Evolutionary conservation across 352 stramenopile genomes (phyloP), one percentile per base, ranked within the genome.

Genomic region (Pythium phragmitis): DNA sequence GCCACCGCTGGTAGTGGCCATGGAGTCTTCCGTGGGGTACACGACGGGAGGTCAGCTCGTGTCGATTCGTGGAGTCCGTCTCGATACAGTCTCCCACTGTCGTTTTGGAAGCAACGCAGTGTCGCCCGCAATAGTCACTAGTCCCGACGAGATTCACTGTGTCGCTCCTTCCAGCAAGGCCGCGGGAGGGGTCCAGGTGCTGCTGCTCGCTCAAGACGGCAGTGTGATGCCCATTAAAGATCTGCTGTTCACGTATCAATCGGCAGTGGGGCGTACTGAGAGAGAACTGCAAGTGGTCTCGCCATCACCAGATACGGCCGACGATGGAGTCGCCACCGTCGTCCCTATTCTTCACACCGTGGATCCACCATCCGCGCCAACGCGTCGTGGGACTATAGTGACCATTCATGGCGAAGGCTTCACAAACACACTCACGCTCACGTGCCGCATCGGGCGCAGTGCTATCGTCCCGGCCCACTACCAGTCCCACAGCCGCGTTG

Each of bases 351-450:
- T 82, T 26, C 46, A 30, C 1, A 34, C 41, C 21, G 48, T 74
- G n/a, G 14, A 41, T 2, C 67, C 67, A 16, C 3, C 8, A 4
- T 54, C 59, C 45, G 67, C 16, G 16, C 71, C 49, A 33, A 68
- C 50, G 45, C 53, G 57, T 58, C 77, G 79, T 11, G 89, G 90
- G 30, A 90, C 88, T 5, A 45, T 72, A 3, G 67, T 98, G 16
- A 72, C 80, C n/a, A 73, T 98, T 7, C 51, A 50, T 23, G 95
- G 94, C 7, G 26, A 71, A 11, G 75, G 88, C 9, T 98, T 99
- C 52, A 54, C 70, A 1, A 87, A 94, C 48, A 83, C 80, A 7
- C 46, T 81, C 49, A 72, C 82, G 11, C 67, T 98, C 12, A 66
- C 70, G 47, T 98, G 92, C 67, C 77, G 75, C n/a, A 96, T 98